A percentile compares a stretch with the other conserved stretches of the same genome.
phyloP scores from a whole-genome alignment of 2,329 filamentous ascomycete genomes.

The Gnomoniopsis sp. region DNA sequence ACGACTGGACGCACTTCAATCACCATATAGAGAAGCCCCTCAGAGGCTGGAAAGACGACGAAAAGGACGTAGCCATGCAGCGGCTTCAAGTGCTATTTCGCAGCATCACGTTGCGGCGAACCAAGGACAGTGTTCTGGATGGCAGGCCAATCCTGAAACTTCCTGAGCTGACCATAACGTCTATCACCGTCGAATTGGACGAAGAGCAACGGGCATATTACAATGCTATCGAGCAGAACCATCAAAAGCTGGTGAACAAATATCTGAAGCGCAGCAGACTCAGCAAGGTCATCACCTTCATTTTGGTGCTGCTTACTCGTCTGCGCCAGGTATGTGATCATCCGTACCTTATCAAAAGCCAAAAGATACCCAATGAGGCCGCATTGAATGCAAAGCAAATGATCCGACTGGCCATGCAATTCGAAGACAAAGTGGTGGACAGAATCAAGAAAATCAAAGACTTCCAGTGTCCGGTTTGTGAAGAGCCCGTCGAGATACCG shows the following conservation, averaged over 20 bases:
- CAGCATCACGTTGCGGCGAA: conserved; percentile 74
- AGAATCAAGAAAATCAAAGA: neutral
- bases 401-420: conserved; percentile 22
- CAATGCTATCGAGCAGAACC: conserved; percentile 21
- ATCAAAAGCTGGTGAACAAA: conserved; percentile 24
- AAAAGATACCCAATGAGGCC: conserved; percentile 27
- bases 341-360: conserved; percentile 54
- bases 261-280: conserved; percentile 22
- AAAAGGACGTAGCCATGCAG: neutral
- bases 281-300: conserved; percentile 63
- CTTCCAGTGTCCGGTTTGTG: conserved; percentile 5
- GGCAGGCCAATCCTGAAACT: conserved; percentile 69
- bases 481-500: conserved; percentile 15
- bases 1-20: conserved; percentile 26
- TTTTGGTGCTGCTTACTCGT: conserved; percentile 71
- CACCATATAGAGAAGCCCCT: conserved; percentile 27
- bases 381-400: conserved; percentile 26
- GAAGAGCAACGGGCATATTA: conserved; percentile 63
- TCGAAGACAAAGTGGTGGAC: conserved; percentile 19
- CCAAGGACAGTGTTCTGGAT: conserved; percentile 71
- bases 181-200: conserved; percentile 60
- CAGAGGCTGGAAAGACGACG: conserved; percentile 3
- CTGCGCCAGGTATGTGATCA: conserved; percentile 77
- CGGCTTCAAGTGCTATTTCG: conserved; percentile 61
- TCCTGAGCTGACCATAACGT: conserved; percentile 57